phyloP scores from a whole-genome alignment of 805 yeast species.

The Myxozyma neotropica region DNA sequence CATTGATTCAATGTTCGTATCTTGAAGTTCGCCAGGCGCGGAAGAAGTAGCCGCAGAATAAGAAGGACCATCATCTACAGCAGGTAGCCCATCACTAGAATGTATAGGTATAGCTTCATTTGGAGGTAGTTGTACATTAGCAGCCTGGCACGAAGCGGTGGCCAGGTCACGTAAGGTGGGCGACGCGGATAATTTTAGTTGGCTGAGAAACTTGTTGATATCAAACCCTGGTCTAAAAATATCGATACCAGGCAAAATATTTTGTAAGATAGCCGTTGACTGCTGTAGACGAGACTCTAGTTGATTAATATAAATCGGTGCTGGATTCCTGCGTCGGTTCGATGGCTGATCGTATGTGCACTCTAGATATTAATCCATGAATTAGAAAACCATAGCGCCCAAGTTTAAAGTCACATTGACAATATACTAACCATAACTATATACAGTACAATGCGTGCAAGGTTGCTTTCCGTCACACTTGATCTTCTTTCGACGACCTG shows the following conservation, averaged over 20 bases:
- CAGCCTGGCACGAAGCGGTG: slow-evolving; percentile 14
- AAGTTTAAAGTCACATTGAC: background rate
- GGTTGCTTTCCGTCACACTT: slow-evolving; percentile 81
- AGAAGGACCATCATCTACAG: background rate
- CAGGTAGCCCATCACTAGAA: background rate
- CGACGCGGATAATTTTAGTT: slow-evolving; percentile 1
- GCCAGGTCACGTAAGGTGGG: slow-evolving; percentile 13
- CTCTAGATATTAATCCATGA: slow-evolving; percentile 39
- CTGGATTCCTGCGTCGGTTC: slow-evolving; percentile 50
- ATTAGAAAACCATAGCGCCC: background rate
- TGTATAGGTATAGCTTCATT: background rate
- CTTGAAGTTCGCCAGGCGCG: slow-evolving; percentile 12
- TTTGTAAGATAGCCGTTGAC: slow-evolving; percentile 44
- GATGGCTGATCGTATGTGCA: slow-evolving; percentile 85
- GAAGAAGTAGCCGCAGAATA: background rate
- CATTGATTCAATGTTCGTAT: slow-evolving; percentile 37
- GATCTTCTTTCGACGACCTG: slow-evolving; percentile 65
- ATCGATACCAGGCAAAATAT: slow-evolving; percentile 48
- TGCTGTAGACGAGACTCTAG: slow-evolving; percentile 45
- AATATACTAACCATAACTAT: slow-evolving; percentile 55
- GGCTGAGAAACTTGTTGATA: slow-evolving; percentile 37
- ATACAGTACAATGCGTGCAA: slow-evolving; percentile 82
- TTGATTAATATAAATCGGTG: slow-evolving; percentile 40
- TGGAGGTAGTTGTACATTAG: slow-evolving; percentile 9
- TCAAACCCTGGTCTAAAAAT: slow-evolving; percentile 42